Evolutionary conservation across 192 early-diverging fungal species (phyloP), one percentile per base, ranked within the genome.

Genomic region (Coemansia sp.): DNA sequence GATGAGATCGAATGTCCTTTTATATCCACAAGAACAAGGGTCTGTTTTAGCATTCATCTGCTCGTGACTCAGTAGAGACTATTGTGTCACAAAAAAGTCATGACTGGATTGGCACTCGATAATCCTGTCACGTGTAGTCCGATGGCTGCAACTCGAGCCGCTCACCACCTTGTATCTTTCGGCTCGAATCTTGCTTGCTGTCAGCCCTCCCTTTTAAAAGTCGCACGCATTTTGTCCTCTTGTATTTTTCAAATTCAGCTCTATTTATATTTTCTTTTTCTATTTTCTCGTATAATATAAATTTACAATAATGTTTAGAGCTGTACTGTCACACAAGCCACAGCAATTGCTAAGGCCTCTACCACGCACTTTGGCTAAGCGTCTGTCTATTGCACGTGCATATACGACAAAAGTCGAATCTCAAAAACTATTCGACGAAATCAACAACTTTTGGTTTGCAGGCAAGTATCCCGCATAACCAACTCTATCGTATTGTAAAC

Each of bases 371-470:
- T 5, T 41, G 13, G 38, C 52, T 9, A 49, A 50, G 5, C 20
- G 29, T 10, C 7, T 46, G 57, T 60, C 63, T 20, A 36, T 40
- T 67, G 50, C 52, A 15, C 36, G 66, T 16, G 34, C 34, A n/a
- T 67, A 66, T 36, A 62, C 34, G 40, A 72, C 71, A 11, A 77
- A 74, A 58, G 75, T 72, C 5, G 71, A 71, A 31, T 77, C 80
- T 66, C 80, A 82, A 52, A 47, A 65, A 57, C 65, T 82, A 49
- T 65, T 83, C 24, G 73, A 72, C 41, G 27, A 62, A 63, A 73
- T 83, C 47, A 83, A 83, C 58, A 46, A 47, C 22, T 83, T 83
- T 50, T 83, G 80, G 80, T 83, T 83, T 64, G 72, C 65, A 41
- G 58, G 68, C 44, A 69, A 69, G 68, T 41, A 53, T 38, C 29